These are phyloP conservation scores for Leccinellum luteum DNA, from an alignment of 768 basidiomycete species.

Conservation along the genomic window DNA sequence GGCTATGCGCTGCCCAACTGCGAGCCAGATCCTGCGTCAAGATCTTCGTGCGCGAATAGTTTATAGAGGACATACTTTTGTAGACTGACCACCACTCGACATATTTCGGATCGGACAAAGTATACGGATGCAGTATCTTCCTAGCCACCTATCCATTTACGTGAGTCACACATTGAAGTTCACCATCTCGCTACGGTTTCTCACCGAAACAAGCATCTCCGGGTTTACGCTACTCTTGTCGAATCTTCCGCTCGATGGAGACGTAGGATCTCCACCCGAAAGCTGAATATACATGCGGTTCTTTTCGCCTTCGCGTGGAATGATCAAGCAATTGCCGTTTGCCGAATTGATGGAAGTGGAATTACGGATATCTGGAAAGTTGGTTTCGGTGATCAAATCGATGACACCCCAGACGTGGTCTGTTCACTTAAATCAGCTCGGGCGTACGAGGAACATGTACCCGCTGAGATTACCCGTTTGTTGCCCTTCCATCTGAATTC, in stretches of 20 bases:
- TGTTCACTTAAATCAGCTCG: background rate
- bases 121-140: background rate
- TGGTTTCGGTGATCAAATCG: background rate
- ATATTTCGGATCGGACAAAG: background rate
- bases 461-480: background rate
- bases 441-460: background rate
- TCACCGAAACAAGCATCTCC: background rate
- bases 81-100: background rate
- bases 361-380: background rate
- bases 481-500: background rate
- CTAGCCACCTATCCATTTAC: background rate
- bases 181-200: background rate
- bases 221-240: background rate
- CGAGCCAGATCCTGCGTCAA: background rate
- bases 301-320: background rate
- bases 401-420: background rate
- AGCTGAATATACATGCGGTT: background rate
- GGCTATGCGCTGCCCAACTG: slow-evolving; percentile 73
- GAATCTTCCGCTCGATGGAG: background rate
- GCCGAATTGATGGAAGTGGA: background rate
- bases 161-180: background rate
- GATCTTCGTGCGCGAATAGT: background rate
- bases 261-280: background rate
- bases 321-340: background rate
- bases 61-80: background rate